These are phyloP conservation scores for Penicillium alfredii DNA, from an alignment of 495 filamentous ascomycete species.

Conservation along the genomic window DNA sequence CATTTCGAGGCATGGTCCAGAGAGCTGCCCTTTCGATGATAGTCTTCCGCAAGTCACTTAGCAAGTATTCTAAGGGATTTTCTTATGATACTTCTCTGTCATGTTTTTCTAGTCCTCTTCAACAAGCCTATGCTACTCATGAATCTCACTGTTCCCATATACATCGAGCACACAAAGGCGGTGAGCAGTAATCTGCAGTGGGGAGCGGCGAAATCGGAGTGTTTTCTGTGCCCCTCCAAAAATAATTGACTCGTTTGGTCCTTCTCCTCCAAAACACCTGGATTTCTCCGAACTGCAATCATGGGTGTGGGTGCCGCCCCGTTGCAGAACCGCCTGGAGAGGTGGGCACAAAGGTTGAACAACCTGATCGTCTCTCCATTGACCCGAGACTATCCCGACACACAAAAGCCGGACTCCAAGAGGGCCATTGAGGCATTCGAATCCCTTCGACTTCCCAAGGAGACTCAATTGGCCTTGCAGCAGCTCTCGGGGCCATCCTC, in stretches of 20 bases:
- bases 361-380: slow-evolving; percentile 46
- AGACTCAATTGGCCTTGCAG: slow-evolving; percentile 33
- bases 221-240: slow-evolving; percentile 19
- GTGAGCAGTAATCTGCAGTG: too few species aligned
- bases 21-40: too few species aligned
- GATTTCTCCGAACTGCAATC: slow-evolving; percentile 23
- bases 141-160: too few species aligned
- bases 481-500: slow-evolving; percentile 35
- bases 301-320: slow-evolving; percentile 34
- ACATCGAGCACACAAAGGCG: too few species aligned
- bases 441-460: slow-evolving; percentile 34
- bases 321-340: slow-evolving; percentile 41
- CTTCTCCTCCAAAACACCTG: slow-evolving; percentile 8
- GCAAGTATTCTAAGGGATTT: too few species aligned
- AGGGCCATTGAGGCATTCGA: slow-evolving; percentile 46
- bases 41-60: too few species aligned
- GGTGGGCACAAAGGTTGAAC: slow-evolving; percentile 44
- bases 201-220: slow-evolving; percentile 27
- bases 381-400: slow-evolving; percentile 46
- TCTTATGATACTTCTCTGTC: too few species aligned
- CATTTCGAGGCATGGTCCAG: too few species aligned
- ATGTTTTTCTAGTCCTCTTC: too few species aligned
- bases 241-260: slow-evolving; percentile 20
- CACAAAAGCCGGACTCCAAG: slow-evolving; percentile 32
- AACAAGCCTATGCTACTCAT: too few species aligned